Evolutionary conservation across 176 grass and related monocot genomes (phyloP).

Genomic region (Bothriochloa decipiens): DNA sequence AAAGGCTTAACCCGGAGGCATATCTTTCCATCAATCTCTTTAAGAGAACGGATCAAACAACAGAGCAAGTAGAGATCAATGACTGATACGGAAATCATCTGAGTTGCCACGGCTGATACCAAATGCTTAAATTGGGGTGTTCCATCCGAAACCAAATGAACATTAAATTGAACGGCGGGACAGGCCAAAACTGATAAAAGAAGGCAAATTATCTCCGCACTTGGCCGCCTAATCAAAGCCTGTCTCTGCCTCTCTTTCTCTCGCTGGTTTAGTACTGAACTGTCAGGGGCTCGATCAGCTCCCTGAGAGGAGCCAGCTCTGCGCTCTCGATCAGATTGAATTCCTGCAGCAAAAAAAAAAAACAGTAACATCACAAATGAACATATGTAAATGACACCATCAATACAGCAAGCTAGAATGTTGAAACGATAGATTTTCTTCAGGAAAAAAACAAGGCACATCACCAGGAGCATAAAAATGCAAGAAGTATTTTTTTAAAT

Average conservation of each 20-base stretch:
- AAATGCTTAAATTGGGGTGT: neutral
- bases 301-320: constrained; percentile 78
- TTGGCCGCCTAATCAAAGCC: neutral
- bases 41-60: neutral
- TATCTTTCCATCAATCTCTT: neutral
- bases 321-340: constrained; percentile 71
- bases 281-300: constrained; percentile 71
- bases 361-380: neutral
- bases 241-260: neutral
- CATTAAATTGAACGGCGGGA: neutral
- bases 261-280: constrained; percentile 23
- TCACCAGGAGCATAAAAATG: neutral
- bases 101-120: neutral
- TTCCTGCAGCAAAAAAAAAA: constrained; percentile 53
- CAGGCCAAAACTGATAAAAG: neutral
- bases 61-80: neutral
- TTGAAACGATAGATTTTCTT: neutral
- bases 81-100: neutral
- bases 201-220: neutral
- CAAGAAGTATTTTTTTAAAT: neutral
- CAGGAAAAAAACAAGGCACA: neutral
- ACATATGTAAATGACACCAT: neutral
- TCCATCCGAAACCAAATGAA: neutral
- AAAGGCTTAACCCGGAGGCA: neutral
- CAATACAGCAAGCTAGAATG: neutral